phyloP scores from a whole-genome alignment of 352 stramenopile species.

The Pythium chondricola region DNA sequence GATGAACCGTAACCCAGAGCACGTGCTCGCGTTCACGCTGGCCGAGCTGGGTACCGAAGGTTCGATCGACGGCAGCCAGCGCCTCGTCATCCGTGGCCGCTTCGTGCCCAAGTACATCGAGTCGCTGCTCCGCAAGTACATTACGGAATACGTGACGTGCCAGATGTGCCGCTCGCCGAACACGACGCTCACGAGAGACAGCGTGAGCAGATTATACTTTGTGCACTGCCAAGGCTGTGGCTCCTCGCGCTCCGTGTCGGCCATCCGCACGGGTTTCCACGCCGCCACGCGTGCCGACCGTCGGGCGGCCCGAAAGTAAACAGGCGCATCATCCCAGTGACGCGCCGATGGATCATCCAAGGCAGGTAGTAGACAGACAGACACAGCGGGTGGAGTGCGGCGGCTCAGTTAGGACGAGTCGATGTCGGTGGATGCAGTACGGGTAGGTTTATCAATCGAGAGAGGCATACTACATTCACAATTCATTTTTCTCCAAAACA shows the following conservation, averaged over 20 bases:
- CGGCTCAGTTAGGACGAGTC: too few species aligned
- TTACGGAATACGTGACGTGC: constrained; percentile 99
- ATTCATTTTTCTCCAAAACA: too few species aligned
- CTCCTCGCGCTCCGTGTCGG: constrained; percentile 93
- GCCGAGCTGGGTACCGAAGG: constrained; percentile 99
- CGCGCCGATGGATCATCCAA: neutral
- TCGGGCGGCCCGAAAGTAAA: constrained; percentile 82
- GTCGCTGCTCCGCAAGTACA: constrained; percentile 98
- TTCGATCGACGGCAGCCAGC: constrained; percentile 98
- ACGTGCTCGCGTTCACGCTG: constrained; percentile 99
- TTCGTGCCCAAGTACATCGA: constrained; percentile 99
- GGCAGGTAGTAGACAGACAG: constrained; percentile 6
- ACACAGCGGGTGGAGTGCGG: too few species aligned
- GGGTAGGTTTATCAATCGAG: too few species aligned
- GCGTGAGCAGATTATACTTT: constrained; percentile 96
- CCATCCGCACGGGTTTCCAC: constrained; percentile 98
- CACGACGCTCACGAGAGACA: constrained; percentile 97
- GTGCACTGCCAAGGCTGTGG: constrained; percentile 98
- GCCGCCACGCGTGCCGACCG: constrained; percentile 84
- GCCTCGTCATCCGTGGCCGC: constrained; percentile 96
- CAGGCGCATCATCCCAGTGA: neutral
- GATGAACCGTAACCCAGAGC: constrained; percentile 97
- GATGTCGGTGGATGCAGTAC: neutral
- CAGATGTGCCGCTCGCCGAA: constrained; percentile 98
- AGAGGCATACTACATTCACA: too few species aligned